phyloP scores from a whole-genome alignment of 345 rosid genomes.

The Citrus glauca region DNA sequence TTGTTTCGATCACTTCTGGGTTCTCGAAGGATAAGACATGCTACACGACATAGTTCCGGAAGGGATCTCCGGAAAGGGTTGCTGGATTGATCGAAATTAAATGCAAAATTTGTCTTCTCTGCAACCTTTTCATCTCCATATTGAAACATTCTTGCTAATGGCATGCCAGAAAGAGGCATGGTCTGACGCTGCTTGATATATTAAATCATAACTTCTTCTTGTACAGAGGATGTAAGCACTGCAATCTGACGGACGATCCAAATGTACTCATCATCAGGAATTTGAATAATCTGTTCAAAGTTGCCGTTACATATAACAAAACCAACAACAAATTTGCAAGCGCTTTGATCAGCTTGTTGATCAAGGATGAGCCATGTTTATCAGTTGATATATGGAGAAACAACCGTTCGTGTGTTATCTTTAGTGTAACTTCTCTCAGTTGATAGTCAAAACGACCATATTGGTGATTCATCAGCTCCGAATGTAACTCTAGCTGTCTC shows the following conservation, averaged over 20 bases:
- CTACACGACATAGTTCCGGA: slow-evolving; percentile 26
- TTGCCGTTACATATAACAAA: background rate
- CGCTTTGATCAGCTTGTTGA: slow-evolving; percentile 15
- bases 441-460: slow-evolving; percentile 6
- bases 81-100: background rate
- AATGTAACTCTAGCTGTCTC: background rate
- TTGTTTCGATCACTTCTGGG: background rate
- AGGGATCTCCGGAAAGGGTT: slow-evolving; percentile 14
- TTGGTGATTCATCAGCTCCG: slow-evolving; percentile 5
- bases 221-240: slow-evolving; percentile 1
- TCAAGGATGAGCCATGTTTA: slow-evolving; percentile 9
- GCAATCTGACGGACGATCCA: slow-evolving; percentile 1
- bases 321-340: background rate
- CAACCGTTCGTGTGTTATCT: background rate
- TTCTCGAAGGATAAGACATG: slow-evolving; percentile 9
- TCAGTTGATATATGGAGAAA: background rate
- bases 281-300: background rate
- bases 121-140: slow-evolving; percentile 13
- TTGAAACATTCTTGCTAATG: slow-evolving; percentile 13
- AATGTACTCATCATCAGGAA: background rate
- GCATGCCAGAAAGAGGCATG: slow-evolving; percentile 16
- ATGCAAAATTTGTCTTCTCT: background rate
- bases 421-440: background rate
- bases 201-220: background rate
- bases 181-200: slow-evolving; percentile 8